phyloP scores from a whole-genome alignment of 2,329 filamentous ascomycete genomes.

The Graphilbum fragrans region DNA sequence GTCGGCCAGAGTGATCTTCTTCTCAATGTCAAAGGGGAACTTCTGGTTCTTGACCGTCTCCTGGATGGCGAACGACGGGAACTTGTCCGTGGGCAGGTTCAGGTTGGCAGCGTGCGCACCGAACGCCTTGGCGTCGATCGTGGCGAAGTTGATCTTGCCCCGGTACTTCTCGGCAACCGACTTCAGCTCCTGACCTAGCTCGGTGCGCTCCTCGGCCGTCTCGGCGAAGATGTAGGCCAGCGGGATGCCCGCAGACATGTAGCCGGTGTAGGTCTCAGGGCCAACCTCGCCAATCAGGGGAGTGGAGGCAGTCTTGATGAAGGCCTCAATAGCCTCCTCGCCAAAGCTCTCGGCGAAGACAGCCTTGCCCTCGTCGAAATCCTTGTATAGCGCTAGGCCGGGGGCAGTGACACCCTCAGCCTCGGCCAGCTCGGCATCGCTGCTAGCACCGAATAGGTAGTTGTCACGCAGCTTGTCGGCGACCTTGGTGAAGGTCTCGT shows the following conservation, averaged over 20 bases:
- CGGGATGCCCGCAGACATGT: slow-evolving; percentile 87
- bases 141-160: slow-evolving; percentile 93
- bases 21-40: slow-evolving; percentile 82
- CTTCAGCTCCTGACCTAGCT: slow-evolving; percentile 67
- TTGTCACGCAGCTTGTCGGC: slow-evolving; percentile 72
- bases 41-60: slow-evolving; percentile 92
- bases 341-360: slow-evolving; percentile 74
- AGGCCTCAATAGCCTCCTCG: slow-evolving; percentile 64
- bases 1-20: slow-evolving; percentile 58
- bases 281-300: slow-evolving; percentile 92
- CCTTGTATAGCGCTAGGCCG: slow-evolving; percentile 88
- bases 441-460: slow-evolving; percentile 85
- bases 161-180: slow-evolving; percentile 82
- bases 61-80: slow-evolving; percentile 97
- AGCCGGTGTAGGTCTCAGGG: slow-evolving; percentile 88
- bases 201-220: slow-evolving; percentile 75
- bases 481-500: slow-evolving; percentile 66
- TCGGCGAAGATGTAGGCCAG: slow-evolving; percentile 97
- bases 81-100: slow-evolving; percentile 90
- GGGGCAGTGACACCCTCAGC: slow-evolving; percentile 82
- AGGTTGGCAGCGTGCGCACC: slow-evolving; percentile 93
- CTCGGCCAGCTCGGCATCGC: slow-evolving; percentile 73
- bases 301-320: slow-evolving; percentile 74
- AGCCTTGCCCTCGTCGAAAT: slow-evolving; percentile 92
- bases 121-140: slow-evolving; percentile 88